Evolutionary conservation across 2,329 filamentous ascomycete species (phyloP), one percentile per base, ranked within the genome.

Genomic region (Xylaria hypoxylon): DNA sequence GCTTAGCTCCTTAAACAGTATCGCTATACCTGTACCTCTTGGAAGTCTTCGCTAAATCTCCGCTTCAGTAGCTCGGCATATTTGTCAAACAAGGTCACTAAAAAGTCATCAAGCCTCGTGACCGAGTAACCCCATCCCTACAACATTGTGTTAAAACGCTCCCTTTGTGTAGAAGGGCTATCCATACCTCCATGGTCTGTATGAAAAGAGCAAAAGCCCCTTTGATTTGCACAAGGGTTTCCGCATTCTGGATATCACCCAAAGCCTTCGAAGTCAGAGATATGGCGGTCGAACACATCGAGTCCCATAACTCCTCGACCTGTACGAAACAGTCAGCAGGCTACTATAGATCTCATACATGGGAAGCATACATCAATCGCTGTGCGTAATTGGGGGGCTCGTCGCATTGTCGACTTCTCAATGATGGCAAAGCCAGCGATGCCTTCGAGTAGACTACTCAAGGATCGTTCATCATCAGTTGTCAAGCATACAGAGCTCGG

Each of bases 281-380:
- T 71, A 98, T 93, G 0, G 93, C 91, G 50, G 91, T 90, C 75
- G 94, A 92, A 76, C 95, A 98, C 92, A 98, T 96, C 0, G 94
- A 97, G 74, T 98, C 95, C 96, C 96, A 99, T 2, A 99, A 83
- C 79, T 98, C 96, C 76, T 99, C 96, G n/a, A 97, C 89, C 92
- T 94, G 24, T 8, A 44, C 26, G 15, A 5, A 52, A 19, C 10
- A 1, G 31, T 67, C 10, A 69, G 66, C 24, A 52, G 5, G 8
- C 15, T 22, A 38, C 8, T 45, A 5, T 11, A 8, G 7, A 26
- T 22, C 19, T 6, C 19, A 38, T 44, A 7, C 40, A 51, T 2
- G 22, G 48, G 13, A 33, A 33, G 76, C 87, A 79, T 78, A 95
- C 94, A 81, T 99, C 96, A 71, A 92, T 88, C 11, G 88, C 83